Evolutionary conservation across 2,329 filamentous ascomycete genomes (phyloP).

Genomic region (Pyrenochaeta sp.): DNA sequence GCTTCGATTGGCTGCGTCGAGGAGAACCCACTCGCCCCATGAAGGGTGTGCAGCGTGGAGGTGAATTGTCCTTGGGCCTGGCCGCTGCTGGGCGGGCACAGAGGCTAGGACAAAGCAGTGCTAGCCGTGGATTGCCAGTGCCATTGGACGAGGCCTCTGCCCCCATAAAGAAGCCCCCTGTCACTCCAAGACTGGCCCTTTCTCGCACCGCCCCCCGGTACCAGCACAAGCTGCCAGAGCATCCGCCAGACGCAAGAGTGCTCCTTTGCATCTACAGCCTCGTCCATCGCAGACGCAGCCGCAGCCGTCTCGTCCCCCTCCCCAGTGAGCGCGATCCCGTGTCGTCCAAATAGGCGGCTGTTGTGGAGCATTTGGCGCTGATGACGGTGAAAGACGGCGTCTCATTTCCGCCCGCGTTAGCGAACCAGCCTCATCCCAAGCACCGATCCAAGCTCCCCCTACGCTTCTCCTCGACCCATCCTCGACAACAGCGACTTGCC

Average conservation of each 20-base stretch:
- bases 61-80: constrained; percentile 29
- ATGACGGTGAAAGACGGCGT: constrained; percentile 40
- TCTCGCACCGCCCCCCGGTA: constrained; percentile 30
- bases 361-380: constrained; percentile 33
- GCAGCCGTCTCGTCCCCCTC: constrained; percentile 11
- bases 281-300: constrained; percentile 17
- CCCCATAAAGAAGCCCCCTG: constrained; percentile 38
- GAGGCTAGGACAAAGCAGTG: constrained; percentile 29
- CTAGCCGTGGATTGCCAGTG: constrained; percentile 34
- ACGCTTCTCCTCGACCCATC: constrained; percentile 28
- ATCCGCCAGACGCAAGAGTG: constrained; percentile 8
- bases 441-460: constrained; percentile 39
- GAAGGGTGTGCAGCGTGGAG: constrained; percentile 24
- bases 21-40: constrained; percentile 21
- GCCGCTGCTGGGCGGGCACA: constrained; percentile 25
- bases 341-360: constrained; percentile 17
- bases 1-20: constrained; percentile 16
- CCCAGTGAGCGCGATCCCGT: constrained; percentile 12
- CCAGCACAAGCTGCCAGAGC: constrained; percentile 9
- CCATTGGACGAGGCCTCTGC: constrained; percentile 17
- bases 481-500: constrained; percentile 26
- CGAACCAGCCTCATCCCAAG: constrained; percentile 48
- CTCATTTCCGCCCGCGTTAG: constrained; percentile 49
- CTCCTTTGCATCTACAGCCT: constrained; percentile 12
- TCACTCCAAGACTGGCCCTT: constrained; percentile 25